phyloP scores from a whole-genome alignment of 176 grass and related monocot species.

The Juncus effusus region DNA sequence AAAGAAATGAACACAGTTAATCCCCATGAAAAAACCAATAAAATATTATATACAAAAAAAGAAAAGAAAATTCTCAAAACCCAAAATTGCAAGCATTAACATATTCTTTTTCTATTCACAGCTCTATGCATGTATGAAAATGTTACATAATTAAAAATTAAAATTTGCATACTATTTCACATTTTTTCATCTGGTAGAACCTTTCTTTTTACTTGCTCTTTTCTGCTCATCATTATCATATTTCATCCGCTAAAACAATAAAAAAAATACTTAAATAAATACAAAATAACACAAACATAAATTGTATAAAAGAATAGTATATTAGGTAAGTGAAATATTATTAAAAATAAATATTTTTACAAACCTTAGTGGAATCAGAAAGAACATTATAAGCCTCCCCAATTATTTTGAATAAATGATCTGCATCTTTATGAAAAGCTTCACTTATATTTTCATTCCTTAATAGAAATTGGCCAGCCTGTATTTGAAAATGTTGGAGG shows the following conservation, averaged over 20 bases:
- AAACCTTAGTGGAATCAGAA: constrained; percentile 63
- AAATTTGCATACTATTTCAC: no score
- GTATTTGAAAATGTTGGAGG: constrained; percentile 32
- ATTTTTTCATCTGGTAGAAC: no score
- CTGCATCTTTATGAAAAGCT: constrained; percentile 61
- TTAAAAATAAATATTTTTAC: constrained; percentile 4
- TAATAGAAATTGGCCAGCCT: constrained; percentile 61
- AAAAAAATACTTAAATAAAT: not conserved
- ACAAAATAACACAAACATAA: not conserved
- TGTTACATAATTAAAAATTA: no score
- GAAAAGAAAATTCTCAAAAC: no score
- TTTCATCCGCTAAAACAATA: constrained; percentile 19
- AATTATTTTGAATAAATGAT: constrained; percentile 90
- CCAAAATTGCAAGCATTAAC: no score
- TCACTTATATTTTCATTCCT: constrained; percentile 63
- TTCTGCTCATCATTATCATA: constrained; percentile 13
- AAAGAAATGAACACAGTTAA: no score
- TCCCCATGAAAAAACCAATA: no score
- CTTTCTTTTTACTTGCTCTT: not conserved
- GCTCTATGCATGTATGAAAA: no score
- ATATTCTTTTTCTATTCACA: no score
- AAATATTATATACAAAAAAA: no score
- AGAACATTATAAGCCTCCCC: constrained; percentile 86
- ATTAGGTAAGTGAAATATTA: not conserved
- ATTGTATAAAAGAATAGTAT: not conserved